Evolutionary conservation across 176 grass and related monocot species (phyloP).

Genomic region (Stipa capillata): DNA sequence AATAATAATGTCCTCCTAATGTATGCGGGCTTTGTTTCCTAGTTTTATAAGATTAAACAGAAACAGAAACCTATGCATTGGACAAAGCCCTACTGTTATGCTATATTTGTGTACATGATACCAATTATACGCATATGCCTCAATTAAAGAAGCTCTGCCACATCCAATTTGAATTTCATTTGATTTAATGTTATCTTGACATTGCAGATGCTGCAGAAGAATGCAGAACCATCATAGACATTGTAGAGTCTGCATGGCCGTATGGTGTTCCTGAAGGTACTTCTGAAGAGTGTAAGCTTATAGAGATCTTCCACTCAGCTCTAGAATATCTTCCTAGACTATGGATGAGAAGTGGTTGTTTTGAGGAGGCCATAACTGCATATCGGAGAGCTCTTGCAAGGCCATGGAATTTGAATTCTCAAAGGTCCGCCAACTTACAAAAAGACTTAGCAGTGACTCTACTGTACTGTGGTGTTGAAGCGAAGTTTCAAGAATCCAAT

Average conservation of each 20-base stretch:
- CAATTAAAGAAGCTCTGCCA: not conserved
- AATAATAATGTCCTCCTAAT: not conserved
- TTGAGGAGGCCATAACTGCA: slow-evolving; percentile 72
- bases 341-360: slow-evolving; percentile 70
- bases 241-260: slow-evolving; percentile 80
- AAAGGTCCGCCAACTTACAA: slow-evolving; percentile 62
- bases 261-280: slow-evolving; percentile 59
- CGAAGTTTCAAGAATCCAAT: slow-evolving; percentile 36
- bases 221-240: slow-evolving; percentile 83
- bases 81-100: not conserved
- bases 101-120: slow-evolving; percentile 6
- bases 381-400: slow-evolving; percentile 67
- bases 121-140: not conserved
- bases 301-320: slow-evolving; percentile 78
- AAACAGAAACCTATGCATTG: not conserved
- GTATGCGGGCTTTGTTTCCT: not conserved
- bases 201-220: slow-evolving; percentile 89
- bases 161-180: slow-evolving; percentile 16
- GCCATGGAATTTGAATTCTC: slow-evolving; percentile 73
- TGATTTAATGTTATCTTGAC: slow-evolving; percentile 15
- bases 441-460: slow-evolving; percentile 79
- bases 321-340: slow-evolving; percentile 87
- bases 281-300: slow-evolving; percentile 68
- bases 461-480: slow-evolving; percentile 73
- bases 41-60: not conserved